These are phyloP conservation scores for Talaromyces wortmannii DNA, from an alignment of 495 filamentous ascomycete species.

Conservation along the genomic window DNA sequence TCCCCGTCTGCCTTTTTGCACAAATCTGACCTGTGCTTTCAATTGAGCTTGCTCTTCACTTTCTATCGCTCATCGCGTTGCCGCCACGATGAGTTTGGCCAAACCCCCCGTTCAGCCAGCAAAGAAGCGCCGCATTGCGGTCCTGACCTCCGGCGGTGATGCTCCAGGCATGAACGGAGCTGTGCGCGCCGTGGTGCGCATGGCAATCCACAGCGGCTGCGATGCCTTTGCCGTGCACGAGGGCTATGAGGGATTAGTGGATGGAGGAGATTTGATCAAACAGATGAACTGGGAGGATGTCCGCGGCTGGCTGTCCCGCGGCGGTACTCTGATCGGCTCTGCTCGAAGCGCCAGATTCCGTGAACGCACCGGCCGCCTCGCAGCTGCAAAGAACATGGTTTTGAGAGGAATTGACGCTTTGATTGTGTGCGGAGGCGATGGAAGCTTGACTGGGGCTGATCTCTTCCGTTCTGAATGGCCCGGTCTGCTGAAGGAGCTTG, in stretches of 20 bases:
- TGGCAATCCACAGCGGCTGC: conserved; percentile 79
- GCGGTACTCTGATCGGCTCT: conserved; percentile 94
- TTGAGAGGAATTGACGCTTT: conserved; percentile 89
- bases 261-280: conserved; percentile 79
- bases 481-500: conserved; percentile 73
- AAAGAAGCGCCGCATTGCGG: conserved; percentile 76
- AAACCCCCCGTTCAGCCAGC: conserved; percentile 24
- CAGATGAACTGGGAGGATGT: conserved; percentile 93
- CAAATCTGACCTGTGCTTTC: no score
- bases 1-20: neutral
- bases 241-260: conserved; percentile 92
- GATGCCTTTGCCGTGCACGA: conserved; percentile 88
- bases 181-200: conserved; percentile 89
- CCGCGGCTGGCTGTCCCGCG: conserved; percentile 87
- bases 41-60: neutral
- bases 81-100: neutral
- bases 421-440: conserved; percentile 96
- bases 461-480: conserved; percentile 91
- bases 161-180: conserved; percentile 97
- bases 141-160: conserved; percentile 97
- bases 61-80: neutral
- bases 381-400: conserved; percentile 89
- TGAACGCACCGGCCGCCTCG: conserved; percentile 73
- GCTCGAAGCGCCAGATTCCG: conserved; percentile 86
- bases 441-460: conserved; percentile 94